Evolutionary conservation across 345 rosid species (phyloP).

Genomic region (Citrus sinensis): DVS_A1.0 CM039166.1:23737001-23737500

Average conservation of each 20-base stretch:
- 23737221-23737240: background rate
- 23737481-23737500: background rate
- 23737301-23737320: background rate
- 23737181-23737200: conserved; percentile 3
- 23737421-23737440: background rate
- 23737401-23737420: background rate
- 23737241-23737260: background rate
- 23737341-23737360: background rate
- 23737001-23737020: background rate
- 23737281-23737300: background rate
- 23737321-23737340: background rate
- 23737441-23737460: background rate
- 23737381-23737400: background rate
- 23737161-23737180: conserved; percentile 14
- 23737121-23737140: background rate
- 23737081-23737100: background rate
- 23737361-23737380: background rate
- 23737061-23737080: background rate
- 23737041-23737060: too few species aligned
- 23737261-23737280: background rate
- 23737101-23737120: background rate
- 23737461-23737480: background rate
- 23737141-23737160: conserved; percentile 11
- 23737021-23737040: background rate
- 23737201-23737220: background rate